A percentile compares a stretch with the other conserved stretches of the same genome.
Evolutionary conservation across 257 asterid species (phyloP).

Genomic region (Plantago major): DNA sequence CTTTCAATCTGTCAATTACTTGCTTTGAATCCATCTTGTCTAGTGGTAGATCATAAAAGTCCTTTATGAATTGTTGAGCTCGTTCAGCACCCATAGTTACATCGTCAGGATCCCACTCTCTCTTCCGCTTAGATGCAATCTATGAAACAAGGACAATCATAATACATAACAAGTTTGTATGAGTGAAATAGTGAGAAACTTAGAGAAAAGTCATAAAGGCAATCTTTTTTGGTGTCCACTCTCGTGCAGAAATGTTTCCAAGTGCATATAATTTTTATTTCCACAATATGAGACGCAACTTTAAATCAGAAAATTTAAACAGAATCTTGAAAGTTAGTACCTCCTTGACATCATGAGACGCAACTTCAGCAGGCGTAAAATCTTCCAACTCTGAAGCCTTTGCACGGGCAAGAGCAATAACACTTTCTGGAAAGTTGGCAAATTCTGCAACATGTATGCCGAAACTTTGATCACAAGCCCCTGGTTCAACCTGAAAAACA

Average conservation of each 20-base stretch:
- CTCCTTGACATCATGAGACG: slow-evolving; percentile 44
- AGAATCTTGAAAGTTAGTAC: slow-evolving; percentile 28
- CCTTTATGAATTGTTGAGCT: slow-evolving; percentile 73
- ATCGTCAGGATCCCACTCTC: slow-evolving; percentile 56
- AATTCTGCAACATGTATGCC: slow-evolving; percentile 98
- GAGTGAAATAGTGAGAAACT: background rate
- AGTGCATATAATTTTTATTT: background rate
- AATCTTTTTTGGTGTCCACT: background rate
- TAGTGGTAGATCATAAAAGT: slow-evolving; percentile 67
- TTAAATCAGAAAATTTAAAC: slow-evolving; percentile 3
- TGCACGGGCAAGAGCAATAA: slow-evolving; percentile 81
- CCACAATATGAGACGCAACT: too few species aligned
- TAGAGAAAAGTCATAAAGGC: background rate
- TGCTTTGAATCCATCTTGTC: slow-evolving; percentile 66
- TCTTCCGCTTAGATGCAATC: slow-evolving; percentile 60
- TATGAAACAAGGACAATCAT: slow-evolving; percentile 17
- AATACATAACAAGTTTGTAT: background rate
- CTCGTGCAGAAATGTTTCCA: background rate
- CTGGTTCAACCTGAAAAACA: slow-evolving; percentile 73
- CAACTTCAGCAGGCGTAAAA: slow-evolving; percentile 52
- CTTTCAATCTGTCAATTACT: slow-evolving; percentile 44
- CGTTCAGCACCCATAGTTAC: slow-evolving; percentile 58
- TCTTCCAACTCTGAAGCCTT: slow-evolving; percentile 97
- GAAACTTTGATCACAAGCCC: slow-evolving; percentile 98
- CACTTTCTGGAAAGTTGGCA: slow-evolving; percentile 93